Percentiles rank a stretch among this genome's conserved stretches.
Evolutionary conservation across 441 rosid genomes (phyloP).

Genomic region (Corymbia calophylla): DNA sequence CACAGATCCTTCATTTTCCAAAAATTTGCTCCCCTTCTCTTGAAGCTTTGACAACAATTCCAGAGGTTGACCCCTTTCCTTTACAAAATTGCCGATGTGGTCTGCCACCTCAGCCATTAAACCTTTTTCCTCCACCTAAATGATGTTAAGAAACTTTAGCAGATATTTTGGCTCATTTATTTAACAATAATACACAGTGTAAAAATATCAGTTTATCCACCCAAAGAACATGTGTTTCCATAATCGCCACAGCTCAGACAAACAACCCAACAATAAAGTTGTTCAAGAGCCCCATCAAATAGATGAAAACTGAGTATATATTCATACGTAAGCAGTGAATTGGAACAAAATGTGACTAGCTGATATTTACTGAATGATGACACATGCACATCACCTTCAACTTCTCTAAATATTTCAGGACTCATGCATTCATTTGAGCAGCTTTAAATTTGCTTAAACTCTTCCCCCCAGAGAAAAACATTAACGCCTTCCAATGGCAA

Average conservation of each 20-base stretch:
- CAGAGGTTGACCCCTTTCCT: conserved; percentile 66
- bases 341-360: not conserved
- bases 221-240: not conserved
- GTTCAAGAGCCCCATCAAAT: not conserved
- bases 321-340: not conserved
- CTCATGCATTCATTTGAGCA: not conserved
- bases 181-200: not conserved
- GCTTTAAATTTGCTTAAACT: not conserved
- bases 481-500: not conserved
- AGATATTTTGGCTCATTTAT: not conserved
- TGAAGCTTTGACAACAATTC: conserved; percentile 55
- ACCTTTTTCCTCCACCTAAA: conserved; percentile 86
- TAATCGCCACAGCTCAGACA: not conserved
- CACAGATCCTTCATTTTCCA: conserved; percentile 46
- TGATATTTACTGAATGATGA: not conserved
- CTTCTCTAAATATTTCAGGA: not conserved
- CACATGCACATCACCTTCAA: not conserved
- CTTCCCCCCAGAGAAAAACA: not conserved
- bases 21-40: conserved; percentile 48
- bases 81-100: conserved; percentile 69
- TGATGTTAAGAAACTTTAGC: not conserved
- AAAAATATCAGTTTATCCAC: not conserved
- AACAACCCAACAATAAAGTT: not conserved
- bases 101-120: conserved; percentile 62
- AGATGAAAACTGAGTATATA: not conserved